Percentiles rank a stretch among this genome's conserved stretches.
Evolutionary conservation across 495 filamentous ascomycete species (phyloP).

Genomic region (Astrothelium macrocarpum): DNA sequence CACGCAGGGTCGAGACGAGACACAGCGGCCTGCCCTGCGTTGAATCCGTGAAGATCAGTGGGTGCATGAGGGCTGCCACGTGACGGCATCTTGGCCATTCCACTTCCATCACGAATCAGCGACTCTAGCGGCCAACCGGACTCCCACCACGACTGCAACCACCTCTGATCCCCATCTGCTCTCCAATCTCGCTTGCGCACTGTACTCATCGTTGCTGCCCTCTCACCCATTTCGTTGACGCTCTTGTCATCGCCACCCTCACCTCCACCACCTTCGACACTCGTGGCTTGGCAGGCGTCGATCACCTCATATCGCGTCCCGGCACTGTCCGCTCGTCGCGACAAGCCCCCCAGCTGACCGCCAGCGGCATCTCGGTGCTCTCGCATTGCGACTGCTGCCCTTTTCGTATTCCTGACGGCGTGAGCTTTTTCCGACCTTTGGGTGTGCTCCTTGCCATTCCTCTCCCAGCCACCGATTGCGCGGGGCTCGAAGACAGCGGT

Average conservation of each 20-base stretch:
- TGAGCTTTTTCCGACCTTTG: background rate
- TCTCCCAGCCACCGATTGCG: background rate
- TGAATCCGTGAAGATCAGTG: background rate
- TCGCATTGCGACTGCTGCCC: background rate
- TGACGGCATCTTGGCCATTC: background rate
- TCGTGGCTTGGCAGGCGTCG: background rate
- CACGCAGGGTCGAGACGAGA: too few relatives aligned
- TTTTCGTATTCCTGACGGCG: background rate
- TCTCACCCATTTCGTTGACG: background rate
- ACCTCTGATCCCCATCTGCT: background rate
- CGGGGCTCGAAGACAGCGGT: background rate
- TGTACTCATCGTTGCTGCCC: background rate
- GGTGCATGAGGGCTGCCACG: background rate
- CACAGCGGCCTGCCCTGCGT: too few relatives aligned
- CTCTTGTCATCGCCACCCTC: background rate
- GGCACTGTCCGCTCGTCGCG: background rate
- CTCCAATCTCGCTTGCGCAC: background rate
- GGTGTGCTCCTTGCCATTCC: background rate
- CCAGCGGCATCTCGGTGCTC: background rate
- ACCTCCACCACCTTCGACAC: background rate
- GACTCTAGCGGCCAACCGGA: conserved; percentile 2
- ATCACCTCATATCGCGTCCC: conserved; percentile 5
- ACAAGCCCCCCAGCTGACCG: background rate
- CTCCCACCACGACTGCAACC: background rate
- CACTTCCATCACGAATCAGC: conserved; percentile 6